phyloP scores from a whole-genome alignment of 305 asterid genomes.

The Fraxinus xanthoxyloides region DNA sequence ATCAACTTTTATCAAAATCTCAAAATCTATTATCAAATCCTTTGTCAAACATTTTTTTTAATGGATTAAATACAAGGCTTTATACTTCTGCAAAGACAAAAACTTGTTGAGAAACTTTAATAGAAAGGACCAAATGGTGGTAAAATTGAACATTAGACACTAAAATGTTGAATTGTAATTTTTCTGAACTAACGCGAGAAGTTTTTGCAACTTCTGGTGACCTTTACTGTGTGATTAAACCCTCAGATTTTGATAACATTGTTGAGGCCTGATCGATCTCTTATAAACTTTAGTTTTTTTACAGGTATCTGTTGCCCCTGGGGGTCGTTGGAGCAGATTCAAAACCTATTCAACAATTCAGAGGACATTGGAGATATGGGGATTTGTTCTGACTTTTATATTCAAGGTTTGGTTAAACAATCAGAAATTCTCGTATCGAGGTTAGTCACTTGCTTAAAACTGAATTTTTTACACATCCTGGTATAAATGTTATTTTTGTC shows the following conservation, averaged over 20 bases:
- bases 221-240: neutral
- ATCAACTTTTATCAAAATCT: neutral
- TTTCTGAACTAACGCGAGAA: neutral
- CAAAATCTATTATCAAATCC: neutral
- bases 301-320: conserved; percentile 91
- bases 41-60: neutral
- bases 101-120: neutral
- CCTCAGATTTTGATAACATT: neutral
- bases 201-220: neutral
- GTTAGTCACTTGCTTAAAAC: conserved; percentile 41
- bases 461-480: neutral
- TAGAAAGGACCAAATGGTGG: neutral
- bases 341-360: conserved; percentile 93
- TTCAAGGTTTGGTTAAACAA: conserved; percentile 84
- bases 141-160: neutral
- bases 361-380: conserved; percentile 97
- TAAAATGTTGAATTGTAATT: neutral
- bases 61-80: neutral
- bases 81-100: neutral
- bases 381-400: conserved; percentile 75
- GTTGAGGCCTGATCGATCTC: neutral
- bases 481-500: neutral
- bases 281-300: conserved; percentile 8
- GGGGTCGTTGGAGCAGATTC: conserved; percentile 94
- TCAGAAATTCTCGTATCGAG: conserved; percentile 82